Percentiles rank a stretch among this genome's conserved stretches.
Evolutionary conservation across 2,329 filamentous ascomycete species (phyloP).

Genomic region (Fusarium sp.): DNA sequence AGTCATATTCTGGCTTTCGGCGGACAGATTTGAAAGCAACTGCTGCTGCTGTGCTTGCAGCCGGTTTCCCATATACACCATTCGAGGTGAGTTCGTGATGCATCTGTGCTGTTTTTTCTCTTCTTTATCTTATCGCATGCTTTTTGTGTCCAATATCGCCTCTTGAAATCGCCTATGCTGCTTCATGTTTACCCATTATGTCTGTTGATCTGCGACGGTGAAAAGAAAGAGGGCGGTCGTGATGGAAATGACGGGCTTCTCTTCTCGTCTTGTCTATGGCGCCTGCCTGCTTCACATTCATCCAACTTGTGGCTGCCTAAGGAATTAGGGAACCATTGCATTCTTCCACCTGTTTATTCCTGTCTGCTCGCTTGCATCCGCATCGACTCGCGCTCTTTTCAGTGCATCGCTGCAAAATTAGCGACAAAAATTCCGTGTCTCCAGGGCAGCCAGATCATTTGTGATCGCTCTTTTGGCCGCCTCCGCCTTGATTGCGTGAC

Average conservation of each 20-base stretch:
- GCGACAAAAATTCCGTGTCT: slow-evolving; percentile 28
- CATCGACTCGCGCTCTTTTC: slow-evolving; percentile 15
- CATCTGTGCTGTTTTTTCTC: slow-evolving; percentile 19
- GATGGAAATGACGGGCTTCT: slow-evolving; percentile 29
- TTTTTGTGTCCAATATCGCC: slow-evolving; percentile 3
- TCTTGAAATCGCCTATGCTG: slow-evolving; percentile 6
- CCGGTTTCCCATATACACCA: slow-evolving; percentile 24
- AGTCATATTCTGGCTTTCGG: slow-evolving; percentile 27
- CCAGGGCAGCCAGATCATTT: slow-evolving; percentile 23
- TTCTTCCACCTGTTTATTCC: slow-evolving; percentile 13
- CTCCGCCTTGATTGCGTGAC: slow-evolving; percentile 43
- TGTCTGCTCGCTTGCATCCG: slow-evolving; percentile 18
- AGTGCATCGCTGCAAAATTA: slow-evolving; percentile 27
- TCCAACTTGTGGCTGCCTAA: slow-evolving; percentile 21
- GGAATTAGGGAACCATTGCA: slow-evolving; percentile 16
- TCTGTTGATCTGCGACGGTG: slow-evolving; percentile 18
- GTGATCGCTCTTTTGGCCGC: slow-evolving; percentile 26
- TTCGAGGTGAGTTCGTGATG: slow-evolving; percentile 43
- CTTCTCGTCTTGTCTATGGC: slow-evolving; percentile 20
- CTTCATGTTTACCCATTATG: slow-evolving; percentile 11
- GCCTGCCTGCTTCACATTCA: slow-evolving; percentile 35
- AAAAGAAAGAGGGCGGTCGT: slow-evolving; percentile 15
- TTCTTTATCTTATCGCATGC: slow-evolving; percentile 22
- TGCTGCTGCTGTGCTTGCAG: slow-evolving; percentile 38
- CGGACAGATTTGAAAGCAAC: slow-evolving; percentile 24